Percentiles rank a stretch among this genome's conserved stretches.
Evolutionary conservation across 331 rosid species (phyloP).

Genomic region (Arachis monticola): DNA sequence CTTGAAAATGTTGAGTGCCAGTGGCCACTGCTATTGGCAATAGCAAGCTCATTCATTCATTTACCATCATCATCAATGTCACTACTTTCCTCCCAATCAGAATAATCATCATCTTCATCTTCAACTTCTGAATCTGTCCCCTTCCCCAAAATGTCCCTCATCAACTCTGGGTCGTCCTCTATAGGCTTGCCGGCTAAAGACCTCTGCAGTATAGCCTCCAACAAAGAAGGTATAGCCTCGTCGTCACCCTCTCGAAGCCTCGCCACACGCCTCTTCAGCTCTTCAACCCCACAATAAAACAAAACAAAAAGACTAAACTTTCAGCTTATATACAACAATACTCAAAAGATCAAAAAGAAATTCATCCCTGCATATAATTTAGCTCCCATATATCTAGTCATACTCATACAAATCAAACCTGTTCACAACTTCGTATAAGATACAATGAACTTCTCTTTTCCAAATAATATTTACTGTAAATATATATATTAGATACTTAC

Average conservation of each 20-base stretch:
- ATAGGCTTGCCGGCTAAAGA: slow-evolving; percentile 61
- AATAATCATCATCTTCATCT: slow-evolving; percentile 40
- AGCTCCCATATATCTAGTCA: too few species aligned
- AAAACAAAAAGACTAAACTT: neutral
- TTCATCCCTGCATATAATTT: too few species aligned
- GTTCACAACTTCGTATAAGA: neutral
- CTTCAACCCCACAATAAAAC: slow-evolving; percentile 37
- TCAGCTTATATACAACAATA: neutral
- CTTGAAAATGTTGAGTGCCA: slow-evolving; percentile 4
- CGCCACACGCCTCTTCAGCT: slow-evolving; percentile 65
- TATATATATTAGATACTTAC: neutral
- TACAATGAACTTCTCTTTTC: neutral
- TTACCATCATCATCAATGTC: slow-evolving; percentile 38
- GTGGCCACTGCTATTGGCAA: neutral
- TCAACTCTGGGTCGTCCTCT: slow-evolving; percentile 62
- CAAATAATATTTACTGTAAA: neutral
- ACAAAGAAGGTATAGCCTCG: slow-evolving; percentile 66
- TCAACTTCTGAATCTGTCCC: slow-evolving; percentile 30
- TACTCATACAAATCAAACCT: neutral
- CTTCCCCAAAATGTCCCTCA: slow-evolving; percentile 60
- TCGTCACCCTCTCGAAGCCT: slow-evolving; percentile 60
- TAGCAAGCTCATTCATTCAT: slow-evolving; percentile 31
- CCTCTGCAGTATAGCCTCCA: slow-evolving; percentile 77
- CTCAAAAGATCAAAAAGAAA: neutral
- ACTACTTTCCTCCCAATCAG: slow-evolving; percentile 40